Evolutionary conservation across 495 filamentous ascomycete genomes (phyloP).

Genomic region (Clohesyomyces aquaticus): DNA sequence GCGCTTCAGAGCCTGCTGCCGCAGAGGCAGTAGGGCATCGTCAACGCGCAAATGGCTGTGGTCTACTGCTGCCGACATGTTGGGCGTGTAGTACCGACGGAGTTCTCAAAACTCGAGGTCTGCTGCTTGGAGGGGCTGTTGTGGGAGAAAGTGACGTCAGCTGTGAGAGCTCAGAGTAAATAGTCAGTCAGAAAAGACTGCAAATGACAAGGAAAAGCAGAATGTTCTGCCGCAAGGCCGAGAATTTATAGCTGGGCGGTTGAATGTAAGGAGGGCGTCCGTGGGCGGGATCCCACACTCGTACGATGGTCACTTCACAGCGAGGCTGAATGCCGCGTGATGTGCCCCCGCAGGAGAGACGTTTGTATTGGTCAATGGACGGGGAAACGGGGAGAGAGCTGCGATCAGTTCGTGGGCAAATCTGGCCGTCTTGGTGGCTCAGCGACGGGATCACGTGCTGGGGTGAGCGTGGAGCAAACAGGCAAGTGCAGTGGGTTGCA

Average conservation of each 20-base stretch:
- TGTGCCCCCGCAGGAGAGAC: conserved; percentile 1
- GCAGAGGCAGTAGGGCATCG: conserved; percentile 8
- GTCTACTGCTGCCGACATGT: neutral
- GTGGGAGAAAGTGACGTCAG: neutral
- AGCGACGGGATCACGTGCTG: conserved; percentile 13
- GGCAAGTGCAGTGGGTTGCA: conserved; percentile 1
- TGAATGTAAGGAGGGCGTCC: neutral
- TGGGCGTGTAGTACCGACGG: neutral
- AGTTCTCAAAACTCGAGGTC: no score
- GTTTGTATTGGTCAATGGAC: neutral
- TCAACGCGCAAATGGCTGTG: neutral
- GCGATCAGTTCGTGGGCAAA: conserved; percentile 1
- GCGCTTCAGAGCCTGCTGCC: neutral
- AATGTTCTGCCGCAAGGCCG: neutral
- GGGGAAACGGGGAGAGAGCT: neutral
- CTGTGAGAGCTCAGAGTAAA: neutral
- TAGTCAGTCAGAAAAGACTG: neutral
- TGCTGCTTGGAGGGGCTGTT: no score
- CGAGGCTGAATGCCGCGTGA: conserved; percentile 18
- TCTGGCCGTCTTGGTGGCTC: neutral
- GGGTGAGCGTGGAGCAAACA: neutral
- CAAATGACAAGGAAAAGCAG: neutral
- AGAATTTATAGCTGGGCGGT: conserved; percentile 7
- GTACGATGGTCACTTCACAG: conserved; percentile 19
- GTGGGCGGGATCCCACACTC: conserved; percentile 1